Conservation (phyloP, 2,329 filamentous ascomycete species). For the Gremmenia infestans region DNA sequence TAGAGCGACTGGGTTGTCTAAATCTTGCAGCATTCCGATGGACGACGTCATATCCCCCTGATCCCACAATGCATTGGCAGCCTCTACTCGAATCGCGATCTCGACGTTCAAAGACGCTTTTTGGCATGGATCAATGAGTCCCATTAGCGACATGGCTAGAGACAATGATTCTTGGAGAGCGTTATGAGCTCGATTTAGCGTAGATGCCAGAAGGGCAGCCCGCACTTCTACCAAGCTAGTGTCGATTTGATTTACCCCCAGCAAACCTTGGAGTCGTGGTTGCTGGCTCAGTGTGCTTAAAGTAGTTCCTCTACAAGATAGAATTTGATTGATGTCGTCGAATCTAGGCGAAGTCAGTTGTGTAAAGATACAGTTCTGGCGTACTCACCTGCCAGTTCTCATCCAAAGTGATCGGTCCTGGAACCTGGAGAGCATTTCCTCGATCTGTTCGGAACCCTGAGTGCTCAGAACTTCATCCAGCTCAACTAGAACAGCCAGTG, state of each 20-base stretch:
- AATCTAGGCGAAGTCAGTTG: conserved; percentile 47
- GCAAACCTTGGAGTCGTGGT: conserved; percentile 52
- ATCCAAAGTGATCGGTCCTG: conserved; percentile 70
- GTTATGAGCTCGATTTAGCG: conserved; percentile 72
- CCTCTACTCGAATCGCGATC: conserved; percentile 72
- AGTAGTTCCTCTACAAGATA: conserved; percentile 78
- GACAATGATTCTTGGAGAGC: conserved; percentile 83
- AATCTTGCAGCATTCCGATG: conserved; percentile 77
- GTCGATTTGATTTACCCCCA: conserved; percentile 57
- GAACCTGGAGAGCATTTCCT: conserved; percentile 58
- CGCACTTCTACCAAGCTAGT: conserved; percentile 69
- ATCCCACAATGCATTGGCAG: conserved; percentile 88
- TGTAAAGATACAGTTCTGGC: not conserved
- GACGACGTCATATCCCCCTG: conserved; percentile 86
- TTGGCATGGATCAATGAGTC: conserved; percentile 66
- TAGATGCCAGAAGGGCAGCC: conserved; percentile 69
- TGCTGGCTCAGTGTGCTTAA: conserved; percentile 75
- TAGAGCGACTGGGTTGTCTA: conserved; percentile 57
- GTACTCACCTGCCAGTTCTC: conserved; percentile 67
- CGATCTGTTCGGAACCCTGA: conserved; percentile 53
- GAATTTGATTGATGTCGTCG: conserved; percentile 71
- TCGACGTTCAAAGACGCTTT: conserved; percentile 71
- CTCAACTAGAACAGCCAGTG: conserved; percentile 72
- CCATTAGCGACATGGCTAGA: conserved; percentile 75
- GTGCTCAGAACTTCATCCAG: conserved; percentile 71